Conservation (phyloP, 345 rosid species). For the Eutrema japonicum region DNA sequence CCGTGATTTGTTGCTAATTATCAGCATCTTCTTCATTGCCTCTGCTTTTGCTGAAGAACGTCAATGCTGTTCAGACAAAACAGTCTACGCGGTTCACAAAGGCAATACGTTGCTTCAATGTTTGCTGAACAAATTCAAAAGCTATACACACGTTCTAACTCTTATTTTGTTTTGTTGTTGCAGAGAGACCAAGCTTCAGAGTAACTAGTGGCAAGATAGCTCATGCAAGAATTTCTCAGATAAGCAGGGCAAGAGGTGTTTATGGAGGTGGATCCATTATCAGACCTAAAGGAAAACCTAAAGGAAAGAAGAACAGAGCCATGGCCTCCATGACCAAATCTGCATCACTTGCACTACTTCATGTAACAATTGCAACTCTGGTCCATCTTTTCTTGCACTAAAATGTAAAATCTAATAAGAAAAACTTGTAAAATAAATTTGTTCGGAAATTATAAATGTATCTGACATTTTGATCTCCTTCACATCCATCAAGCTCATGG, state of each 20-base stretch:
- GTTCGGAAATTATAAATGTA: background rate
- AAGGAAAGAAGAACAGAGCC: constrained; percentile 35
- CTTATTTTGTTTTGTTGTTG: background rate
- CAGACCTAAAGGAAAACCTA: constrained; percentile 36
- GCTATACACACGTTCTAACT: constrained; percentile 4
- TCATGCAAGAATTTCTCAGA: constrained; percentile 19
- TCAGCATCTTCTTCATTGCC: constrained; percentile 24
- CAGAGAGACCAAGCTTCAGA: constrained; percentile 16
- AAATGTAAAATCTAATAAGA: background rate
- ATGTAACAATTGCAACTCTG: constrained; percentile 6
- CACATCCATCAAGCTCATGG: background rate
- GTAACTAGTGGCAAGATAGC: background rate
- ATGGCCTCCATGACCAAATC: constrained; percentile 25
- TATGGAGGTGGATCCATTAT: constrained; percentile 27
- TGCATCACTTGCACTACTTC: constrained; percentile 21
- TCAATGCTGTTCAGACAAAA: constrained; percentile 6
- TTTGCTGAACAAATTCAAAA: background rate
- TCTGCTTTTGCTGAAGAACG: constrained; percentile 26
- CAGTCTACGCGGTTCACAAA: background rate
- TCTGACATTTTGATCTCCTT: background rate
- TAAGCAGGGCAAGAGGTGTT: constrained; percentile 30
- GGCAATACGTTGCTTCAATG: constrained; percentile 21
- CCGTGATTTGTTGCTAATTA: constrained; percentile 18
- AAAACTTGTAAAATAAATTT: background rate
- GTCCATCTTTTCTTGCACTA: constrained; percentile 27